Conservation (phyloP, 192 early-diverging fungal genomes). For the Coemansia sp. region DNA sequence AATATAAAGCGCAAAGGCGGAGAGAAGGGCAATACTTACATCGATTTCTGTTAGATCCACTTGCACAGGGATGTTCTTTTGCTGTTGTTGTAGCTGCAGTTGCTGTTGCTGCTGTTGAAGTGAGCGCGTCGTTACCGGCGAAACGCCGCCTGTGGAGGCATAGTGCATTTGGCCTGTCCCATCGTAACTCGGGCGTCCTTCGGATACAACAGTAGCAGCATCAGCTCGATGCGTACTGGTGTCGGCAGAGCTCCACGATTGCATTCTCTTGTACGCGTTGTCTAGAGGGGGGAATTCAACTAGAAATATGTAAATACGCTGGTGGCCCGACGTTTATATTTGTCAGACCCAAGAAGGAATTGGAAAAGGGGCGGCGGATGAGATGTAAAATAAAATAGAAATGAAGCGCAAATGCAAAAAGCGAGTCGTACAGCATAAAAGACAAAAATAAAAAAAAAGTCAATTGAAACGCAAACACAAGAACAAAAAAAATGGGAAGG, state of each 20-base stretch:
- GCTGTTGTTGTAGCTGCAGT: slow-evolving; percentile 12
- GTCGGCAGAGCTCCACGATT: slow-evolving; percentile 10
- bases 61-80: slow-evolving; percentile 17
- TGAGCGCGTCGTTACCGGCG: background rate
- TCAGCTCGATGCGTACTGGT: slow-evolving; percentile 12
- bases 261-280: background rate
- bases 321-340: background rate
- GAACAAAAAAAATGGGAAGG: too few relatives aligned
- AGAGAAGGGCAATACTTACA: slow-evolving; percentile 13
- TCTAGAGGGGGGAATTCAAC: background rate
- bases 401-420: slow-evolving; percentile 2
- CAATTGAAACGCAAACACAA: background rate
- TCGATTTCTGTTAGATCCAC: slow-evolving; percentile 55
- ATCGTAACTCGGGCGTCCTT: slow-evolving; percentile 30
- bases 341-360: background rate
- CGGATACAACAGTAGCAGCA: slow-evolving; percentile 18
- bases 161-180: background rate
- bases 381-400: slow-evolving; percentile 14
- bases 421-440: background rate
- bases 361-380: slow-evolving; percentile 22
- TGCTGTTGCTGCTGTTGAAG: slow-evolving; percentile 14
- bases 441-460: background rate
- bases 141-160: background rate
- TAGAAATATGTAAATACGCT: background rate
- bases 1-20: background rate